Base-by-base conservation (phyloP, 305 asterid genomes). In the Fraxinus xanthoxyloides region DNA sequence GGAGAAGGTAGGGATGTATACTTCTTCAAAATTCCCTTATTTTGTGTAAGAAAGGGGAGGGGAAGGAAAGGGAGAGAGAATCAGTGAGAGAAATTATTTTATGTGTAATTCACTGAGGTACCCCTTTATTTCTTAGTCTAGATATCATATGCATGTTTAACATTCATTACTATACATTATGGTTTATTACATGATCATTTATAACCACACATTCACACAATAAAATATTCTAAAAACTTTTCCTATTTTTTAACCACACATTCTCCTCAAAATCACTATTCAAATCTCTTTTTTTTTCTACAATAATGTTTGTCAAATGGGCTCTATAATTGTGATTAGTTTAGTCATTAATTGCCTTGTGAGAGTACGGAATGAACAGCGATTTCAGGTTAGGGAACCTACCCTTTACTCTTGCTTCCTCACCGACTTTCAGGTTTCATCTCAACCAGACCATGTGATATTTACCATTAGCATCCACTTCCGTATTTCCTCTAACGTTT, bases 41-140 rank as follows among this genome's bases (percentile, higher is more conserved):
- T 28, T 70, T 32, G 46, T 30, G 76, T 31, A n/a, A 72, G 46
- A 70, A 13, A 70, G 23, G 35, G 46, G 76, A 32, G 46, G 76
- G 76, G 48, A 72, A 32, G 77, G 51, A 34, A 72, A 34, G 43
- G 24, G 40, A 72, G 48, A 72, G 51, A 72, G 34, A 72, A 72
- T 7, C 48, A 72, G 13, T 2, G 28, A 70, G 38, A 28, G 5
- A 72, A 3, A 72, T 34, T 19, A 72, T 34, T 35, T 15, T 72
- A 34, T 72, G 51, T 7, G 7, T 35, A 17, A 32, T n/a, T 32
- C 46, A 32, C 43, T 31, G 13, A 70, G 21, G 24, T 72, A 19
- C 48, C 48, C 28, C 30, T 72, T 34, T 34, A 72, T 72, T 72
- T 72, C 76, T 72, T 72, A 35, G 51, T 72, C 76, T 72, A 72